Percentiles rank a stretch among this genome's conserved stretches.
These are phyloP conservation scores for Secale cereale DNA, from an alignment of 176 grass and related monocot genomes.

Conservation along the genomic window DNA sequence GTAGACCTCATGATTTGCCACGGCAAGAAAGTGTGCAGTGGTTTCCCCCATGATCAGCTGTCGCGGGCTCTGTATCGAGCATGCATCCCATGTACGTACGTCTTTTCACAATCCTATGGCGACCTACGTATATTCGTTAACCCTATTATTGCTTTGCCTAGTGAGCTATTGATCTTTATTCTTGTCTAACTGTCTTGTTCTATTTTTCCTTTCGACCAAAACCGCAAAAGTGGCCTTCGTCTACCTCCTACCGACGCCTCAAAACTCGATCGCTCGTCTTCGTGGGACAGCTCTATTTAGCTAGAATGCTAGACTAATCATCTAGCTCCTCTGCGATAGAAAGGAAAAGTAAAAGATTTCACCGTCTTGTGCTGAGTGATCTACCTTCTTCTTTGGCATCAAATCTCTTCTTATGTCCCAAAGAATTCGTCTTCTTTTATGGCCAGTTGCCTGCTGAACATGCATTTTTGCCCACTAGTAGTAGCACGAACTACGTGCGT, in stretches of 20 bases:
- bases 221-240: conserved; percentile 12
- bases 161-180: background rate
- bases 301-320: conserved; percentile 14
- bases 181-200: background rate
- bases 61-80: background rate
- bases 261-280: conserved; percentile 1
- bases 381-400: conserved; percentile 1
- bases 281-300: background rate
- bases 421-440: background rate
- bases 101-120: background rate
- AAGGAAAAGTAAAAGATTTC: conserved; percentile 35
- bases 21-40: background rate
- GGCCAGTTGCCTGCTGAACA: background rate
- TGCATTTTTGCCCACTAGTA: background rate
- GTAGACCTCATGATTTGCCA: background rate
- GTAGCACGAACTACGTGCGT: background rate
- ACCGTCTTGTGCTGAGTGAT: background rate
- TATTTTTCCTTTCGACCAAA: background rate
- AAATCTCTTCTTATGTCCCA: conserved; percentile 17
- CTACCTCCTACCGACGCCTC: conserved; percentile 15
- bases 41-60: background rate
- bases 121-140: background rate
- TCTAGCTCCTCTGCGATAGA: conserved; percentile 4
- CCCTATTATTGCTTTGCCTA: background rate
- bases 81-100: background rate